Conservation (phyloP, 2,329 filamentous ascomycete genomes). For the Periconia digitata region DNA sequence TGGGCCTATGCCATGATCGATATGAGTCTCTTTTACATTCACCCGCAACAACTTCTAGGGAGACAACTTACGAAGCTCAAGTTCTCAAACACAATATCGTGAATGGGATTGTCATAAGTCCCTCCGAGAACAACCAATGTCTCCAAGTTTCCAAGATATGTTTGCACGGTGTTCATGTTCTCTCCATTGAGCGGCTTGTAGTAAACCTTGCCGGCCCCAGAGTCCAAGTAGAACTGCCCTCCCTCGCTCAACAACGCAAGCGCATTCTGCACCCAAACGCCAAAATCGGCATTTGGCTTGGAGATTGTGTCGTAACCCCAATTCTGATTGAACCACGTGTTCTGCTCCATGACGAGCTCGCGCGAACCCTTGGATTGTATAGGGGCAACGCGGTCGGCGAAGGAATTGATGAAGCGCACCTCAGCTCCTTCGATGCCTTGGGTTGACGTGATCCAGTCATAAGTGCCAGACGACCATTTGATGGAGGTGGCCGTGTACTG, state of each 20-base stretch:
- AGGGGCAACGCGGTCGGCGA: constrained; percentile 15
- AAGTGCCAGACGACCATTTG: constrained; percentile 10
- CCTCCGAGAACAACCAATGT: constrained; percentile 13
- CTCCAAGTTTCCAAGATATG: constrained; percentile 13
- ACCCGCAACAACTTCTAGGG: too few relatives aligned
- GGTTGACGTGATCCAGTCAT: constrained; percentile 18
- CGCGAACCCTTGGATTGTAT: constrained; percentile 12
- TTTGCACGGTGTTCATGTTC: constrained; percentile 12
- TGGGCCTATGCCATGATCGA: constrained; percentile 9
- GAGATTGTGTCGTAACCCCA: constrained; percentile 16
- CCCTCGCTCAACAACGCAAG: constrained; percentile 15
- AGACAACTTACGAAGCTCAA: constrained; percentile 13
- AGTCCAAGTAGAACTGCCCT: constrained; percentile 16
- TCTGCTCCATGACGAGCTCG: constrained; percentile 15
- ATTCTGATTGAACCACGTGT: constrained; percentile 15
- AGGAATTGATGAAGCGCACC: constrained; percentile 19
- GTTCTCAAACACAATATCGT: constrained; percentile 13
- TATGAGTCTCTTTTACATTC: neutral
- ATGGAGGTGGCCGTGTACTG: constrained; percentile 11
- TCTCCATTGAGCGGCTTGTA: constrained; percentile 16
- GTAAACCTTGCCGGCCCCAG: constrained; percentile 15
- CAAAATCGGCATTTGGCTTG: constrained; percentile 16
- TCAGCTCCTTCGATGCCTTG: constrained; percentile 12
- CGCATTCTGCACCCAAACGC: constrained; percentile 19
- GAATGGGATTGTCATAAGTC: constrained; percentile 13